Percentiles rank a stretch among this genome's conserved stretches.
These are phyloP conservation scores for Leishmania tropica DNA, from an alignment of 208 protist species.

Conservation along the genomic window DNA sequence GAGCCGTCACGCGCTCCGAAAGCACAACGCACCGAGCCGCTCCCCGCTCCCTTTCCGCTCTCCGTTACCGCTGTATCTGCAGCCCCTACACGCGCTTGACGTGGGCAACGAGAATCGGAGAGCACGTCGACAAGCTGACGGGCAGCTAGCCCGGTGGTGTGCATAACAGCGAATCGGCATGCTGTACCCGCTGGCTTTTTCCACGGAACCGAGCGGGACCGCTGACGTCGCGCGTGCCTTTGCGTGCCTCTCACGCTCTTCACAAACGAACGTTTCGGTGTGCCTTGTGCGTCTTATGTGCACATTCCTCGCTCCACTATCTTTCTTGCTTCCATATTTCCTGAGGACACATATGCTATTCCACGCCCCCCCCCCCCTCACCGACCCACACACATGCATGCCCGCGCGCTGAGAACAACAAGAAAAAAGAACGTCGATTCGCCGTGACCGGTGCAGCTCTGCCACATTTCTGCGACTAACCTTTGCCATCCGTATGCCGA, in stretches of 20 bases:
- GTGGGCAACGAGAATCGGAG: not conserved
- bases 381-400: not conserved
- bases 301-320: too few relatives aligned
- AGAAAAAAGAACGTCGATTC: not conserved
- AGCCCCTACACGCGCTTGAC: not conserved
- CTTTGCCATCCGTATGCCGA: not conserved
- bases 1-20: not conserved
- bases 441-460: not conserved
- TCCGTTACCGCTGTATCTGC: not conserved
- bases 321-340: not conserved
- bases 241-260: not conserved
- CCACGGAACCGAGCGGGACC: not conserved
- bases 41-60: not conserved
- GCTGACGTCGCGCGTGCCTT: not conserved
- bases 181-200: not conserved
- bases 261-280: not conserved
- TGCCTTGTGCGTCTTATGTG: not conserved
- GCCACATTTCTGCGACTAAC: not conserved
- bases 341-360: not conserved
- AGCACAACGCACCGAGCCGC: not conserved
- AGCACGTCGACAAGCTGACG: not conserved
- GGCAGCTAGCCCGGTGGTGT: not conserved
- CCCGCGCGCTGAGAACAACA: not conserved
- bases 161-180: not conserved
- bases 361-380: not conserved